phyloP scores from a whole-genome alignment of 345 rosid genomes.

The Sisymbrium irio region DNA sequence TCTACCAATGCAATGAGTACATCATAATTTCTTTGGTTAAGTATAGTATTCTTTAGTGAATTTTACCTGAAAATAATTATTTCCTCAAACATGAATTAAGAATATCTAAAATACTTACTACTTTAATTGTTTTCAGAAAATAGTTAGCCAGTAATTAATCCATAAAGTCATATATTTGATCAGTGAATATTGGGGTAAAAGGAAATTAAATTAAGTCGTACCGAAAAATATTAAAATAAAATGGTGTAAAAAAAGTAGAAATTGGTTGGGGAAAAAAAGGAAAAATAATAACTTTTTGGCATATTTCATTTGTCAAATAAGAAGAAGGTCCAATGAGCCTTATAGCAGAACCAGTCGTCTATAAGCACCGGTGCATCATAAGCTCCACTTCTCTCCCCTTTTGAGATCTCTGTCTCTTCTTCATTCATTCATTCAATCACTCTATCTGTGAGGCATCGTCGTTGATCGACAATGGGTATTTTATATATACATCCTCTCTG shows the following conservation, averaged over 20 bases:
- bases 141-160: neutral
- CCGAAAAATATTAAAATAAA: neutral
- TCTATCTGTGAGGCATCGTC: slow-evolving; percentile 5
- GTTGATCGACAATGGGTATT: slow-evolving; percentile 33
- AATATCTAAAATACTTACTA: too few species aligned
- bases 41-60: neutral
- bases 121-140: neutral
- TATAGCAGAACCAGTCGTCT: slow-evolving; percentile 30
- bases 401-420: slow-evolving; percentile 27
- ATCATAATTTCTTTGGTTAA: slow-evolving; percentile 12
- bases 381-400: neutral
- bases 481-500: slow-evolving; percentile 7
- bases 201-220: neutral
- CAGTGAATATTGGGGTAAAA: neutral
- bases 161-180: neutral
- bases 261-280: slow-evolving; percentile 21
- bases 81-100: neutral
- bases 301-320: slow-evolving; percentile 22
- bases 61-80: neutral
- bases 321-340: slow-evolving; percentile 29
- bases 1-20: slow-evolving; percentile 24
- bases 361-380: slow-evolving; percentile 22
- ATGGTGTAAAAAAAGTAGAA: neutral
- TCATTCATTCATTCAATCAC: slow-evolving; percentile 6
- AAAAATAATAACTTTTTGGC: slow-evolving; percentile 20